Percentiles rank a stretch among this genome's conserved stretches.
Conservation (phyloP, 1,139 yeast species). For the Pneumocystis carinii region DNA sequence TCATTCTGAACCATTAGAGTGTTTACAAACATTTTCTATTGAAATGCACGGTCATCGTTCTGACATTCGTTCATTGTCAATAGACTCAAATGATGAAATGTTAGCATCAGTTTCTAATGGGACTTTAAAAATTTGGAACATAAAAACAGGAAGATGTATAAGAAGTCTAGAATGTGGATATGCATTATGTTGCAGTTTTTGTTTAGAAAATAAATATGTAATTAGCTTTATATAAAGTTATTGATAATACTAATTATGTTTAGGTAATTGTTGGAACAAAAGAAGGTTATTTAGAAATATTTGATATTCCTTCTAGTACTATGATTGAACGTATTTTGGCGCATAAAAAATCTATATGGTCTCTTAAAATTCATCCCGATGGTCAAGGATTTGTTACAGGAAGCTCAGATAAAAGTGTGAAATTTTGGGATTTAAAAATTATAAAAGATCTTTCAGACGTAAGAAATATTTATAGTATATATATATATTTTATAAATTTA, state of each 20-base stretch:
- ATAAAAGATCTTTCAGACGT: slow-evolving; percentile 34
- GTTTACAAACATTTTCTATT: slow-evolving; percentile 39
- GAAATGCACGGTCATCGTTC: slow-evolving; percentile 78
- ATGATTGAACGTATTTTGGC: slow-evolving; percentile 59
- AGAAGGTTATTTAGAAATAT: slow-evolving; percentile 68
- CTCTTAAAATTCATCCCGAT: slow-evolving; percentile 71
- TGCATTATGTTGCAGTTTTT: slow-evolving; percentile 61
- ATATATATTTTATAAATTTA: slow-evolving; percentile 46
- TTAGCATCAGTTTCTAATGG: slow-evolving; percentile 89
- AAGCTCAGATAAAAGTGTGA: slow-evolving; percentile 79
- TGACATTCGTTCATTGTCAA: slow-evolving; percentile 70
- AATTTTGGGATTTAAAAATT: slow-evolving; percentile 74
- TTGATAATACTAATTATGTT: background rate
- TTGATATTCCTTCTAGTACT: slow-evolving; percentile 74
- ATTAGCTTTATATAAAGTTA: background rate
- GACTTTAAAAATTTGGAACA: slow-evolving; percentile 74
- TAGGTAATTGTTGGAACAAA: slow-evolving; percentile 64
- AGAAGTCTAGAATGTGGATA: slow-evolving; percentile 85
- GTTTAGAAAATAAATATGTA: slow-evolving; percentile 65
- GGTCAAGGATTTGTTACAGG: slow-evolving; percentile 81
- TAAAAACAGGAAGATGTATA: slow-evolving; percentile 55
- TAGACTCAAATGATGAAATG: slow-evolving; percentile 65
- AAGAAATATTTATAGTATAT: background rate
- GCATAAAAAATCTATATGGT: slow-evolving; percentile 82
- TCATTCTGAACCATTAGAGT: slow-evolving; percentile 35